A percentile compares a stretch with the other conserved stretches of the same genome.
Evolutionary conservation across 805 yeast genomes (phyloP).

Genomic region (Schwanniomyces sp.): DNA sequence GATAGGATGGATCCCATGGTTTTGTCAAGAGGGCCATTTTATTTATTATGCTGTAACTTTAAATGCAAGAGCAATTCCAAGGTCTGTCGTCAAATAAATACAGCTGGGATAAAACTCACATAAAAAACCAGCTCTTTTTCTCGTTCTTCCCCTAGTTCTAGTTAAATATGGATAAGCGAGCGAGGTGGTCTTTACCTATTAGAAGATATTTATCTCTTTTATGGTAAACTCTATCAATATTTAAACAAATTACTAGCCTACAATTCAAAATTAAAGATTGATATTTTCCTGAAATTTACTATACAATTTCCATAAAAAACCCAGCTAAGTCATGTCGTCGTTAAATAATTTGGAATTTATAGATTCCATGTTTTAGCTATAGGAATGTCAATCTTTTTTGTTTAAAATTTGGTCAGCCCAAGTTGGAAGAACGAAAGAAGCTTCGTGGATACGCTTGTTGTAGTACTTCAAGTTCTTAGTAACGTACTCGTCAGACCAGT

Average conservation of each 20-base stretch:
- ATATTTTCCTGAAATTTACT: background rate
- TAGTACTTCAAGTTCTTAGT: slow-evolving; percentile 73
- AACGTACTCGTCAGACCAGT: slow-evolving; percentile 61
- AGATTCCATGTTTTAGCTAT: background rate
- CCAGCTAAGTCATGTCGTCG: slow-evolving; percentile 2
- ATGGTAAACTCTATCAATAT: too few species aligned
- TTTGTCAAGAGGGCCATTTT: too few species aligned
- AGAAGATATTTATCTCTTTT: too few species aligned
- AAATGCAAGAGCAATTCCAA: too few species aligned
- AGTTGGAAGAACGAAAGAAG: slow-evolving; percentile 88
- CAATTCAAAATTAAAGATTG: background rate
- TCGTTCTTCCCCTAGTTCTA: too few species aligned
- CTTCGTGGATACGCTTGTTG: slow-evolving; percentile 78
- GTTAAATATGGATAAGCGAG: too few species aligned
- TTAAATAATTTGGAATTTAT: slow-evolving; percentile 1
- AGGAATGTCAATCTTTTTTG: slow-evolving; percentile 9
- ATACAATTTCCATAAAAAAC: background rate
- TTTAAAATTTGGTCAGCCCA: slow-evolving; percentile 66
- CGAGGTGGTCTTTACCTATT: too few species aligned
- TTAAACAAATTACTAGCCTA: background rate
- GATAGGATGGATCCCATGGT: too few species aligned
- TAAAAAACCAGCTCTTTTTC: too few species aligned
- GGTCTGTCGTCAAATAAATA: too few species aligned
- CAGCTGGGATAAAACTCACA: too few species aligned
- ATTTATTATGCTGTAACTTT: too few species aligned